Evolutionary conservation across 352 stramenopile species (phyloP).

Genomic region (Phytophthora citricola): DNA sequence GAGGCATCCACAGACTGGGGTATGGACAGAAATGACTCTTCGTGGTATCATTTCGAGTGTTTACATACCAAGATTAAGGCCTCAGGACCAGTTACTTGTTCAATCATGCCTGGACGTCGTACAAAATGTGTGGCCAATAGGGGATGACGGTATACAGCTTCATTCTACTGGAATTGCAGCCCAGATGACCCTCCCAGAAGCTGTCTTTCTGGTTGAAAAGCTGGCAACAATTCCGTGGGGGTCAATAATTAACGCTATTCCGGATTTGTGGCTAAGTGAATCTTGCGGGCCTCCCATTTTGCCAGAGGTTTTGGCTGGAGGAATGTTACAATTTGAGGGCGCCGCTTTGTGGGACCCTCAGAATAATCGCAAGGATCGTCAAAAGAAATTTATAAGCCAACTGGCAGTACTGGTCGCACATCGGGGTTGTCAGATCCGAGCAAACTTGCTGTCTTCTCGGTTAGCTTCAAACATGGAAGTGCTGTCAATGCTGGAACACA

Average conservation of each 20-base stretch:
- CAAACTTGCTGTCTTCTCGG: neutral
- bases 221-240: slow-evolving; percentile 31
- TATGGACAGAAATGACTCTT: slow-evolving; percentile 22
- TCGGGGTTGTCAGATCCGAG: slow-evolving; percentile 9
- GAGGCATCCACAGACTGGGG: neutral
- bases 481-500: slow-evolving; percentile 6
- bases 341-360: slow-evolving; percentile 25
- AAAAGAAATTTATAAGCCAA: slow-evolving; percentile 2
- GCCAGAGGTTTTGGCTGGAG: slow-evolving; percentile 4
- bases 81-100: slow-evolving; percentile 37
- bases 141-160: slow-evolving; percentile 1
- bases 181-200: slow-evolving; percentile 32
- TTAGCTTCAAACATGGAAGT: neutral
- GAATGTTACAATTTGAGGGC: slow-evolving; percentile 1
- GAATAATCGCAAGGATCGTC: slow-evolving; percentile 8
- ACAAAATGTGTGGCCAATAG: slow-evolving; percentile 20
- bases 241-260: slow-evolving; percentile 16
- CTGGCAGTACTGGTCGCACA: slow-evolving; percentile 13
- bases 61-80: slow-evolving; percentile 36
- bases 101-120: slow-evolving; percentile 35
- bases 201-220: slow-evolving; percentile 16
- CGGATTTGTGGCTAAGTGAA: slow-evolving; percentile 25
- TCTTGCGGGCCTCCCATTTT: slow-evolving; percentile 7
- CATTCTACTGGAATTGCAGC: slow-evolving; percentile 5
- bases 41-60: slow-evolving; percentile 33